Evolutionary conservation across 1,284 basidiomycete species (phyloP).

Genomic region (Ustilago nuda): DNA sequence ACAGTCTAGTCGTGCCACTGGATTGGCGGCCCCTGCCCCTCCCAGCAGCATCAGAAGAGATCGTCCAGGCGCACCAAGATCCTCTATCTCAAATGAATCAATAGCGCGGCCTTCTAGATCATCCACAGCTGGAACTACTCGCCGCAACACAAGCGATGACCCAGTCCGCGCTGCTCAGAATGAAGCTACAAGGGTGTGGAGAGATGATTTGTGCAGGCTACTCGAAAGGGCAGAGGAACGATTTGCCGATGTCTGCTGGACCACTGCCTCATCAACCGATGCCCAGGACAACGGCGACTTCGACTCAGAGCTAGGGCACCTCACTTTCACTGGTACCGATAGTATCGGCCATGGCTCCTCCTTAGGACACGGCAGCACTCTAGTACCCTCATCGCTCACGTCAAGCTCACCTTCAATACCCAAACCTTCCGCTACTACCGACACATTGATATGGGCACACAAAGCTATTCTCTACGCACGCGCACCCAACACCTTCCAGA

Average conservation of each 20-base stretch:
- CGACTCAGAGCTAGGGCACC: slow-evolving; percentile 21
- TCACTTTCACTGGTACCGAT: neutral
- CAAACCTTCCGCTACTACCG: slow-evolving; percentile 1
- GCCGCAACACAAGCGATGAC: slow-evolving; percentile 14
- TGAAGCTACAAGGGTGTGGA: slow-evolving; percentile 53
- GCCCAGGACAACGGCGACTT: slow-evolving; percentile 16
- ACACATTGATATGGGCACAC: slow-evolving; percentile 78
- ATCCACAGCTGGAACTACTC: neutral
- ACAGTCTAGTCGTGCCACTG: slow-evolving; percentile 3
- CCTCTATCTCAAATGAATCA: neutral
- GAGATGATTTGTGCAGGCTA: slow-evolving; percentile 48
- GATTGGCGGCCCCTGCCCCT: slow-evolving; percentile 8
- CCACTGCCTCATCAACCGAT: slow-evolving; percentile 14
- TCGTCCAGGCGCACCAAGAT: neutral
- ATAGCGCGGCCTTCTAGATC: slow-evolving; percentile 19
- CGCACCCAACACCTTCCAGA: slow-evolving; percentile 72
- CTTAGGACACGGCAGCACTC: neutral
- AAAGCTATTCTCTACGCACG: slow-evolving; percentile 96
- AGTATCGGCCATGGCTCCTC: slow-evolving; percentile 4
- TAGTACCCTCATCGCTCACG: slow-evolving; percentile 11
- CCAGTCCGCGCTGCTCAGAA: slow-evolving; percentile 43
- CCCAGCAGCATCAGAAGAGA: neutral
- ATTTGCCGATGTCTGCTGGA: slow-evolving; percentile 64
- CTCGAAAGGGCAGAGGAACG: slow-evolving; percentile 49
- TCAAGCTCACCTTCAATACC: slow-evolving; percentile 17